Conservation (phyloP, 2,329 filamentous ascomycete genomes). For the Trichophyton schoenleinii region DNA sequence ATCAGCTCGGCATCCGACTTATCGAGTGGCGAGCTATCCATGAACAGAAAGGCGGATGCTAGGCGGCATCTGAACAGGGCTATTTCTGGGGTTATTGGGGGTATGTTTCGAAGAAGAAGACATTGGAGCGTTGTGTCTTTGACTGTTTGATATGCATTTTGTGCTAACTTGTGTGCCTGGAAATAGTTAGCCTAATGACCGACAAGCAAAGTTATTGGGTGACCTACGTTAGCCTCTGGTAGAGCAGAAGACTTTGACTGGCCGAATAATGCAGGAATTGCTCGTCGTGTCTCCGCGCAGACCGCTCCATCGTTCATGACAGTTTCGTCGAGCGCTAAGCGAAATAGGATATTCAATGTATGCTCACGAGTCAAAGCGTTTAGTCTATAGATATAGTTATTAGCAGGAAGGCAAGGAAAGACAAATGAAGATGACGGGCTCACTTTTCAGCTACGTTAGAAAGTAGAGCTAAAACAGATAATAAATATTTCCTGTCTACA, state of each 20-base stretch:
- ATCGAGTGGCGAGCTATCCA: constrained; percentile 18
- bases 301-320: constrained; percentile 21
- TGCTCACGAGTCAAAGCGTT: constrained; percentile 22
- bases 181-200: constrained; percentile 10
- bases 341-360: constrained; percentile 24
- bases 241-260: not conserved
- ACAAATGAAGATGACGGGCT: not conserved
- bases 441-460: constrained; percentile 23
- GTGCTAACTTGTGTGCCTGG: constrained; percentile 23
- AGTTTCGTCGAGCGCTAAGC: constrained; percentile 26
- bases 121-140: constrained; percentile 28
- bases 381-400: constrained; percentile 19
- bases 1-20: constrained; percentile 19
- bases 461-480: constrained; percentile 27
- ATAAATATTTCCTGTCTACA: constrained; percentile 15
- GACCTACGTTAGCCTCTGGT: constrained; percentile 12
- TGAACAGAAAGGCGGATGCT: constrained; percentile 25
- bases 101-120: constrained; percentile 29
- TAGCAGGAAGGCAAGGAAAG: not conserved
- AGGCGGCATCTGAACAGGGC: constrained; percentile 31
- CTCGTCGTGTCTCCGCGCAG: constrained; percentile 23
- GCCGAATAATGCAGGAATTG: constrained; percentile 21
- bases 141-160: constrained; percentile 23
- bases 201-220: not conserved
- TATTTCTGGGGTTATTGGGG: constrained; percentile 25